A percentile compares a stretch with the other conserved stretches of the same genome.
phyloP scores from a whole-genome alignment of 495 filamentous ascomycete species.

The Talaromyces stipitatus region DNA sequence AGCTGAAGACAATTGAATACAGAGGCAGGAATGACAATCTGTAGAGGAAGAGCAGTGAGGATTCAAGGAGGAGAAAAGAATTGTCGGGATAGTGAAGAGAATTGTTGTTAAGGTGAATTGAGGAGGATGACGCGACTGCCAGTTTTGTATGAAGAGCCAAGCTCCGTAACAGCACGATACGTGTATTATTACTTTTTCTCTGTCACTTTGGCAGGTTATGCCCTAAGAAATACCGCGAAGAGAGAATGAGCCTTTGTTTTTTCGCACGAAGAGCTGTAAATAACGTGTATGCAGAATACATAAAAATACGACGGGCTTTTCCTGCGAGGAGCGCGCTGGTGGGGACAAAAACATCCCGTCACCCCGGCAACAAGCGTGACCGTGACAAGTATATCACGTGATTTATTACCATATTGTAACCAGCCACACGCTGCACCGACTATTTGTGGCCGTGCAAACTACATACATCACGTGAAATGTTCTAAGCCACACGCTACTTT shows the following conservation, averaged over 20 bases:
- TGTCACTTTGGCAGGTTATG: not conserved
- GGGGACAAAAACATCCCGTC: constrained; percentile 15
- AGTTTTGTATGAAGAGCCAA: not conserved
- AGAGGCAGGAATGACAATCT: constrained; percentile 1
- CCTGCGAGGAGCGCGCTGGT: constrained; percentile 9
- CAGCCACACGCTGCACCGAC: not conserved
- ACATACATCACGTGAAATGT: not conserved
- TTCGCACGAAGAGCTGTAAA: not conserved
- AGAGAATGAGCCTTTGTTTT: not conserved
- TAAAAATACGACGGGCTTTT: not conserved
- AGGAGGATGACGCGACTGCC: constrained; percentile 2
- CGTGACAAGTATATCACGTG: constrained; percentile 11
- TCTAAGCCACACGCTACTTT: not conserved
- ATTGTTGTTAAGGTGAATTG: not conserved
- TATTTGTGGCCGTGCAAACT: not conserved
- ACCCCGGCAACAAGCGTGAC: constrained; percentile 8
- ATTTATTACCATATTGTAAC: too few species aligned
- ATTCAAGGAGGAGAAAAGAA: not conserved
- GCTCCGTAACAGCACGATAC: not conserved
- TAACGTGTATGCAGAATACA: not conserved
- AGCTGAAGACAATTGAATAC: constrained; percentile 1
- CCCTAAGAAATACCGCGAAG: not conserved
- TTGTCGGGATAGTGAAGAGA: not conserved
- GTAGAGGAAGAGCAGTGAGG: not conserved
- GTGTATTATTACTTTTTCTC: not conserved